Percentiles rank a stretch among this genome's conserved stretches.
Conservation (phyloP, 345 rosid genomes). For the Tarenaya hassleriana region DNA sequence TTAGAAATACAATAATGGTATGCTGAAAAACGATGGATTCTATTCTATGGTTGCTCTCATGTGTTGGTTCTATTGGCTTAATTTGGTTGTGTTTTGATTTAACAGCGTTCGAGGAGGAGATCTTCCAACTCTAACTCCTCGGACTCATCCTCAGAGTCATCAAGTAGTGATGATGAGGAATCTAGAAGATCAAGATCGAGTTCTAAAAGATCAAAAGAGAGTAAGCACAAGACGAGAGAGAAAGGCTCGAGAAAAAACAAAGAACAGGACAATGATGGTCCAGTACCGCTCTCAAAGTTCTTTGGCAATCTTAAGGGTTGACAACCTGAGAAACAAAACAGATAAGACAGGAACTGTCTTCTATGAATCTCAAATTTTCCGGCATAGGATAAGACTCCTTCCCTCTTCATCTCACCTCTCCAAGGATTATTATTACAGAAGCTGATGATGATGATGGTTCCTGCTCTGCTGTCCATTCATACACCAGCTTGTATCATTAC, state of each 20-base stretch:
- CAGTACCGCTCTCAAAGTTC: conserved; percentile 87
- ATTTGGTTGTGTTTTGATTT: conserved; percentile 2
- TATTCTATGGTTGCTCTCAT: no score
- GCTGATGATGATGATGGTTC: no score
- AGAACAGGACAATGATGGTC: conserved; percentile 58
- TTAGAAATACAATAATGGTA: no score
- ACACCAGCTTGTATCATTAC: no score
- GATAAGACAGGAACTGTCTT: no score
- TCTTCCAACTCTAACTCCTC: conserved; percentile 64
- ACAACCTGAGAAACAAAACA: conserved; percentile 16
- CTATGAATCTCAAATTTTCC: no score
- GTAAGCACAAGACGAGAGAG: conserved; percentile 56
- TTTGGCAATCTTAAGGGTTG: conserved; percentile 65
- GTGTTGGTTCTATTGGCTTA: no score
- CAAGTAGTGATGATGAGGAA: conserved; percentile 78
- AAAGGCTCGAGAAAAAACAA: conserved; percentile 43
- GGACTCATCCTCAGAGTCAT: conserved; percentile 26
- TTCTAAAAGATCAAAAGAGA: conserved; percentile 60
- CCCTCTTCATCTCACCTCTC: conserved; percentile 1
- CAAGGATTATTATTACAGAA: no score
- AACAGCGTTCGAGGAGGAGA: conserved; percentile 61
- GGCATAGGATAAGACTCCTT: no score
- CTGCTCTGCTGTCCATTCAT: no score
- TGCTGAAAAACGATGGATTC: no score
- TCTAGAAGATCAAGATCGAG: conserved; percentile 78